Conservation (phyloP, 805 yeast genomes). For the Saccharomycopsis babjevae region DNA sequence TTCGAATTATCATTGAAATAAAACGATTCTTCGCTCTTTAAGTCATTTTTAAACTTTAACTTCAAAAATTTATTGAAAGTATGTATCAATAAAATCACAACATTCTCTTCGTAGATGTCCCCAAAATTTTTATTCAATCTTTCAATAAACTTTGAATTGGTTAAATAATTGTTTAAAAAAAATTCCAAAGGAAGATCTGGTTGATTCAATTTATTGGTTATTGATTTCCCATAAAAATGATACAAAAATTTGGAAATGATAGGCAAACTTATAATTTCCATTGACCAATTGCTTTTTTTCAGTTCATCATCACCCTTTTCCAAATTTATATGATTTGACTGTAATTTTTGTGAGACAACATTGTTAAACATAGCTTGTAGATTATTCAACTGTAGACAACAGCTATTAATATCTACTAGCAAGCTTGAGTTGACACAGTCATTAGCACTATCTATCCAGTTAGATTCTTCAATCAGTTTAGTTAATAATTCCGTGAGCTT, state of each 20-base stretch:
- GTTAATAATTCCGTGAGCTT: slow-evolving; percentile 3
- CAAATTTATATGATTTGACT: no score
- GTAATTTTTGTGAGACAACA: neutral
- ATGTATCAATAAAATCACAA: slow-evolving; percentile 1
- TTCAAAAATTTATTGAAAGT: slow-evolving; percentile 15
- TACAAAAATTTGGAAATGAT: slow-evolving; percentile 15
- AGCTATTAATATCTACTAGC: slow-evolving; percentile 5
- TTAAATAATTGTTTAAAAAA: slow-evolving; percentile 7
- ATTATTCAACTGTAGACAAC: slow-evolving; percentile 9
- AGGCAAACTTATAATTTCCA: slow-evolving; percentile 10
- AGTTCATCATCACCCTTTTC: neutral
- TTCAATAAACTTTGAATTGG: slow-evolving; percentile 6
- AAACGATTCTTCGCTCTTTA: slow-evolving; percentile 1
- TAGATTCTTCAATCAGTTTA: slow-evolving; percentile 7
- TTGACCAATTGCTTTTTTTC: slow-evolving; percentile 5
- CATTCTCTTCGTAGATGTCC: neutral
- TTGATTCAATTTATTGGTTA: slow-evolving; percentile 16
- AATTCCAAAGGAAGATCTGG: slow-evolving; percentile 17
- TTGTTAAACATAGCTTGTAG: slow-evolving; percentile 6
- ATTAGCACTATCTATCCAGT: slow-evolving; percentile 6
- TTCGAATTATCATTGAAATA: slow-evolving; percentile 8
- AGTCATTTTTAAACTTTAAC: slow-evolving; percentile 15
- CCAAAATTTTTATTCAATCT: neutral
- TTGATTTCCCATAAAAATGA: slow-evolving; percentile 17
- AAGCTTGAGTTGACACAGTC: neutral